Base-by-base conservation (phyloP, 2,329 filamentous ascomycete genomes). In the Fusarium sp. region DNA sequence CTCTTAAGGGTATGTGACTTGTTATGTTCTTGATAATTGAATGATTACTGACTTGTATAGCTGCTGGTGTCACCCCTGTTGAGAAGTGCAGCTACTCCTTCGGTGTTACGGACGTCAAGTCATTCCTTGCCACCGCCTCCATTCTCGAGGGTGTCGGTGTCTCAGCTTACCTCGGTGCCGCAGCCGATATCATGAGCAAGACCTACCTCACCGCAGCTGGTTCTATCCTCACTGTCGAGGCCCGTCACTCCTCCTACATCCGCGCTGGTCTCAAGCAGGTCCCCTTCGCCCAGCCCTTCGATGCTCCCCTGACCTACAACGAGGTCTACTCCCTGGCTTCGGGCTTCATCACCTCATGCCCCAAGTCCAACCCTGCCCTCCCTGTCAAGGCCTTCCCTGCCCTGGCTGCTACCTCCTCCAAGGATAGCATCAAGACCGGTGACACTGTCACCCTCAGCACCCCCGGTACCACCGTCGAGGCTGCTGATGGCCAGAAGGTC, bases 121-220 rank as follows among this genome's bases (percentile, higher is more conserved):
- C 81, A 24, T 90, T 90, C 79, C 80, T 92, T 1, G 85, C 85
- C 6, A 90, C 89, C 2, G 89, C 86, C 27, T 86, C 85, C 59
- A 89, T 92, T 74, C 81, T 92, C 30, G 85, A 91, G 59, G 90
- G 92, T 74, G 84, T 90, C 32, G 85, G 90, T 12, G 90, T 92
- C 80, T 86, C 85, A 3, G 82, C 90, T 6, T 90, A 89, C 80
- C 81, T 91, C 69, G 89, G 90, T 43, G 89, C 88, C 20, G 89
- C 89, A 8, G 84, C 85, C 25, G 82, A 82, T 58, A 90, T 92
- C 75, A 82, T 84, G 72, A 83, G 84, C 78, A 88, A 88, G 75
- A 78, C 81, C 3, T 90, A 90, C 77, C 82, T 92, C 58, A 76
- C 77, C 0, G 86, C 86, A 3, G 90, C 90, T 4, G 90, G 85